A percentile compares a stretch with the other conserved stretches of the same genome.
Evolutionary conservation across 441 rosid species (phyloP).

Genomic region (Erysimum pusillum): DNA sequence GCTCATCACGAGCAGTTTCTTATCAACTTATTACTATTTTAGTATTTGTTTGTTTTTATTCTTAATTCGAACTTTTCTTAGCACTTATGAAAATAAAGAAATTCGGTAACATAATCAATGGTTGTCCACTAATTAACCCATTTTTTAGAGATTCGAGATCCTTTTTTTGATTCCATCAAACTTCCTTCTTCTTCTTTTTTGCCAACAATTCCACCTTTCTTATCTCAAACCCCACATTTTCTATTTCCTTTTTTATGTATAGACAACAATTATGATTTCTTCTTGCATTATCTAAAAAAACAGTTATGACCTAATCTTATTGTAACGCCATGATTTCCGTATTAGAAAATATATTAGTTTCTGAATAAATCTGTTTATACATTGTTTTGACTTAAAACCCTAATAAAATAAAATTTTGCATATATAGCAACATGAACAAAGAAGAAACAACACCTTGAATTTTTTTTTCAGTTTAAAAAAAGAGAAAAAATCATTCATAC

Average conservation of each 20-base stretch:
- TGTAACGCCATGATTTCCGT: background rate
- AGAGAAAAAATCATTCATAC: background rate
- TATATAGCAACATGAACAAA: too few relatives aligned
- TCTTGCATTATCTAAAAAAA: conserved; percentile 26
- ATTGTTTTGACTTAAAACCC: background rate
- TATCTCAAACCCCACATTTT: conserved; percentile 43
- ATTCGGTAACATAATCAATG: conserved; percentile 44
- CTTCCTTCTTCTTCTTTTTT: conserved; percentile 14
- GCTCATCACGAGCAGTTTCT: conserved; percentile 14
- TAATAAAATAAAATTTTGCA: background rate
- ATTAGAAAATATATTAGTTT: background rate
- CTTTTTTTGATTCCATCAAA: conserved; percentile 25
- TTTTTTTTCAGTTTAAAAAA: too few relatives aligned
- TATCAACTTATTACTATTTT: conserved; percentile 15
- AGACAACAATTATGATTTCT: conserved; percentile 22
- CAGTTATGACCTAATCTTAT: conserved; percentile 1
- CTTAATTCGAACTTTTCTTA: background rate
- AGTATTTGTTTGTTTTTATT: background rate
- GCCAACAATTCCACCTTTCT: conserved; percentile 33
- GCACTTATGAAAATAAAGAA: conserved; percentile 27
- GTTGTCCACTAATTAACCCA: conserved; percentile 45
- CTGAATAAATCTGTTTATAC: background rate
- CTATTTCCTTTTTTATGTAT: conserved; percentile 22
- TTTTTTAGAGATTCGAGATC: conserved; percentile 27
- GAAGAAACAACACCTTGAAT: too few relatives aligned